Evolutionary conservation across 805 yeast species (phyloP).

Genomic region (Trichomonascus vanleenenianus): DNA sequence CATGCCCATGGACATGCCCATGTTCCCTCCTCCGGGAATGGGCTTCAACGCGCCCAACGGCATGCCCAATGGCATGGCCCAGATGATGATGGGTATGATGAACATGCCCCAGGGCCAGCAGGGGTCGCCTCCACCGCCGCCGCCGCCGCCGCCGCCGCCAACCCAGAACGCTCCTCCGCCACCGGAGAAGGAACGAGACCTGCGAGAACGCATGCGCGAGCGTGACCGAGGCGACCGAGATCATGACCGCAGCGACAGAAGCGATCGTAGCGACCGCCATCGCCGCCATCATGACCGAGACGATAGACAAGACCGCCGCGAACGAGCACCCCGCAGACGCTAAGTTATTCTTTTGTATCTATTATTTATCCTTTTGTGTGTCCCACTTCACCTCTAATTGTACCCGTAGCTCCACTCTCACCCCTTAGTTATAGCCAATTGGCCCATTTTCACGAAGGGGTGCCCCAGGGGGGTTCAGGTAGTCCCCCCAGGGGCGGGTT

Average conservation of each 20-base stretch:
- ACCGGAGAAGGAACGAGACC: background rate
- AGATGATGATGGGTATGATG: conserved; percentile 33
- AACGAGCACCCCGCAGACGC: background rate
- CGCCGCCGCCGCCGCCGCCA: conserved; percentile 1
- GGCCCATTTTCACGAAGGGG: too few relatives aligned
- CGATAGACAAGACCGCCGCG: background rate
- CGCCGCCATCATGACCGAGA: too few relatives aligned
- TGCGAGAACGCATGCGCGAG: background rate
- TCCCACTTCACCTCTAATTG: too few relatives aligned
- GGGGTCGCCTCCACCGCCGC: background rate
- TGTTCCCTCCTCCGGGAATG: conserved; percentile 31
- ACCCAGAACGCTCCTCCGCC: background rate
- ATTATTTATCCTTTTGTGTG: background rate
- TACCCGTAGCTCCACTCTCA: too few relatives aligned
- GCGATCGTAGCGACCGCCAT: background rate
- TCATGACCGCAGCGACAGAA: background rate
- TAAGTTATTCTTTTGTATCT: background rate
- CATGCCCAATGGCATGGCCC: conserved; percentile 3
- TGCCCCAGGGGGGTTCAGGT: too few relatives aligned
- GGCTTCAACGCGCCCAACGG: conserved; percentile 8
- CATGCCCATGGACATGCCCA: conserved; percentile 11
- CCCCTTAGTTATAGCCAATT: too few relatives aligned
- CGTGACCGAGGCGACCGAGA: too few relatives aligned
- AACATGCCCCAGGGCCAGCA: conserved; percentile 10
- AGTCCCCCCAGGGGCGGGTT: too few relatives aligned